Conservation (phyloP, 768 basidiomycete species). For the Serendipita indica region DNA sequence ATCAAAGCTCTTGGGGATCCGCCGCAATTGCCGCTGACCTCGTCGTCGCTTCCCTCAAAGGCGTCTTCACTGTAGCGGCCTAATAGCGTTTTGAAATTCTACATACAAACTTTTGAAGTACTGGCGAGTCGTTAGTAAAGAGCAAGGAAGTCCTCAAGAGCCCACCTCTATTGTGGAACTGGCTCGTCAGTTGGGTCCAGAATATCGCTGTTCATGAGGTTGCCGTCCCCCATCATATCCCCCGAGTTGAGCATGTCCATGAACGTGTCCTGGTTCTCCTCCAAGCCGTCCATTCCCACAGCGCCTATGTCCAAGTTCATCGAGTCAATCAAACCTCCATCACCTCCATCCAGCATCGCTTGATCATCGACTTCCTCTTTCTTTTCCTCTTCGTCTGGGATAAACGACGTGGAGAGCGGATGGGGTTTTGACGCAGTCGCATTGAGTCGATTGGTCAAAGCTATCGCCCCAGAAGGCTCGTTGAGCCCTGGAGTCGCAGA, state of each 20-base stretch:
- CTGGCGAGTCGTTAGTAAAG: no score
- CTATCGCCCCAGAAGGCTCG: neutral
- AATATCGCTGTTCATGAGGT: no score
- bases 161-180: no score
- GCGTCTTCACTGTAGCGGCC: neutral
- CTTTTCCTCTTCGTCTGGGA: slow-evolving; percentile 21
- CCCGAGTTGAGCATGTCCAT: neutral
- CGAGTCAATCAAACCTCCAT: neutral
- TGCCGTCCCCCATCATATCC: neutral
- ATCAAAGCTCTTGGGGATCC: slow-evolving; percentile 50
- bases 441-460: slow-evolving; percentile 23
- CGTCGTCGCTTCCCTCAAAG: neutral
- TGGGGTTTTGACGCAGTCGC: slow-evolving; percentile 56
- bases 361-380: neutral
- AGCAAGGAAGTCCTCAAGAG: no score
- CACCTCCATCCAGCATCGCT: neutral
- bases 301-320: neutral
- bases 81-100: no score
- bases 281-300: neutral
- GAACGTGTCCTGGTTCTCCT: neutral
- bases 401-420: slow-evolving; percentile 38
- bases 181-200: no score
- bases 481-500: neutral
- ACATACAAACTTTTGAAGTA: no score
- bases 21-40: slow-evolving; percentile 36